Percentiles rank a stretch among this genome's conserved stretches.
phyloP scores from a whole-genome alignment of 306 rosid genomes.

The Arachis stenosperma region DNA sequence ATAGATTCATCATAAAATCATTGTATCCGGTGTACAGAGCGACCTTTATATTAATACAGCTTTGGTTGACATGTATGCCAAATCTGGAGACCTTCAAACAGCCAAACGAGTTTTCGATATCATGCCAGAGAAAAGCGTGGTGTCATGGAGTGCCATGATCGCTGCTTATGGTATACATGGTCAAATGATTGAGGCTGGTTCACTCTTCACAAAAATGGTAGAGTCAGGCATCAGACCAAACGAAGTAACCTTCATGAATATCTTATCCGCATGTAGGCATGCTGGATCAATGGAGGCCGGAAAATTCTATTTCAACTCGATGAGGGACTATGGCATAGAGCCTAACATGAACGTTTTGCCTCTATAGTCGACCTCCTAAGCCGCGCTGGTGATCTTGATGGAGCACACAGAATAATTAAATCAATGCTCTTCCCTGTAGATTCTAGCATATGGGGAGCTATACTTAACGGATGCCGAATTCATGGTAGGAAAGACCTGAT shows the following conservation, averaged over 20 bases:
- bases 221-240: slow-evolving; percentile 68
- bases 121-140: slow-evolving; percentile 72
- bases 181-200: slow-evolving; percentile 53
- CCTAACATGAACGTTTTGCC: slow-evolving; percentile 76
- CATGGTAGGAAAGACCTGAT: slow-evolving; percentile 71
- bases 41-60: slow-evolving; percentile 69
- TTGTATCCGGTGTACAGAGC: slow-evolving; percentile 53
- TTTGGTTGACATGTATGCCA: slow-evolving; percentile 86
- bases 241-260: slow-evolving; percentile 82
- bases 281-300: slow-evolving; percentile 80
- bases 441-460: slow-evolving; percentile 86
- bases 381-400: slow-evolving; percentile 78
- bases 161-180: slow-evolving; percentile 87
- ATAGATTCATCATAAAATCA: slow-evolving; percentile 86
- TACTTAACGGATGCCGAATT: slow-evolving; percentile 89
- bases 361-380: slow-evolving; percentile 83
- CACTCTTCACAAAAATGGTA: slow-evolving; percentile 66
- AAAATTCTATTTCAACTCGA: slow-evolving; percentile 57
- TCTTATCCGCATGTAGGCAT: slow-evolving; percentile 89
- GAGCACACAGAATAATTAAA: slow-evolving; percentile 68
- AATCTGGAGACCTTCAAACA: slow-evolving; percentile 76
- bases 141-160: slow-evolving; percentile 91
- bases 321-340: slow-evolving; percentile 60
- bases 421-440: slow-evolving; percentile 54
- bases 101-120: slow-evolving; percentile 60